A percentile compares a stretch with the other conserved stretches of the same genome.
Evolutionary conservation across 331 rosid genomes (phyloP).

Genomic region (Saraca asoca): DNA sequence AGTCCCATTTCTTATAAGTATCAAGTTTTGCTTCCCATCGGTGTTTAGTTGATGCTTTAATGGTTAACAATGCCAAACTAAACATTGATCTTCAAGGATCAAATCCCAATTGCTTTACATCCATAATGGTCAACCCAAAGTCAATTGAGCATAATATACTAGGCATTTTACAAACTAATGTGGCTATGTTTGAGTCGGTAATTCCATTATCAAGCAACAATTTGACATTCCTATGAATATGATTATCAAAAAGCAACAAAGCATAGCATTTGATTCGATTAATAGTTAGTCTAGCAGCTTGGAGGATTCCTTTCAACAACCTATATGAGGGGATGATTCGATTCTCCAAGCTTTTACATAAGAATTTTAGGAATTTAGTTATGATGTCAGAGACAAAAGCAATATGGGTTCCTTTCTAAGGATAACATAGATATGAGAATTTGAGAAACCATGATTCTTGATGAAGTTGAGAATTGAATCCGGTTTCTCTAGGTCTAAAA

Average conservation of each 20-base stretch:
- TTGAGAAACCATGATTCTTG: slow-evolving; percentile 30
- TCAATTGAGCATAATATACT: background rate
- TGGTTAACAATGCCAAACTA: slow-evolving; percentile 8
- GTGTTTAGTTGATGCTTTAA: slow-evolving; percentile 1
- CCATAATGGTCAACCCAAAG: background rate
- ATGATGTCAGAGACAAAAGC: slow-evolving; percentile 19
- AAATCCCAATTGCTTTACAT: slow-evolving; percentile 35
- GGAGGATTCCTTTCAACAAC: slow-evolving; percentile 14
- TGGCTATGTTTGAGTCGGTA: background rate
- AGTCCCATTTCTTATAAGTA: slow-evolving; percentile 36
- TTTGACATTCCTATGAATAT: slow-evolving; percentile 2
- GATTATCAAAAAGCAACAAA: background rate
- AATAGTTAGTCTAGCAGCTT: slow-evolving; percentile 11
- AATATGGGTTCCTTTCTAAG: background rate
- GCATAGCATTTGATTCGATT: background rate
- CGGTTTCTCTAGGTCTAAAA: slow-evolving; percentile 26
- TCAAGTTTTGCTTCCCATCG: slow-evolving; percentile 37
- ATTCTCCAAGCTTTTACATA: slow-evolving; percentile 18
- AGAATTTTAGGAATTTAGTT: background rate
- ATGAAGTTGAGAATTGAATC: slow-evolving; percentile 29
- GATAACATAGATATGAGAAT: slow-evolving; percentile 2
- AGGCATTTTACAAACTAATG: slow-evolving; percentile 8
- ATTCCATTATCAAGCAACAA: slow-evolving; percentile 30
- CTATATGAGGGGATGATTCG: slow-evolving; percentile 28
- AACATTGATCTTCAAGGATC: background rate